Percentiles rank a stretch among this genome's conserved stretches.
These are phyloP conservation scores for Aspergillus fructus DNA, from an alignment of 2,329 filamentous ascomycete genomes.

Conservation along the genomic window DNA sequence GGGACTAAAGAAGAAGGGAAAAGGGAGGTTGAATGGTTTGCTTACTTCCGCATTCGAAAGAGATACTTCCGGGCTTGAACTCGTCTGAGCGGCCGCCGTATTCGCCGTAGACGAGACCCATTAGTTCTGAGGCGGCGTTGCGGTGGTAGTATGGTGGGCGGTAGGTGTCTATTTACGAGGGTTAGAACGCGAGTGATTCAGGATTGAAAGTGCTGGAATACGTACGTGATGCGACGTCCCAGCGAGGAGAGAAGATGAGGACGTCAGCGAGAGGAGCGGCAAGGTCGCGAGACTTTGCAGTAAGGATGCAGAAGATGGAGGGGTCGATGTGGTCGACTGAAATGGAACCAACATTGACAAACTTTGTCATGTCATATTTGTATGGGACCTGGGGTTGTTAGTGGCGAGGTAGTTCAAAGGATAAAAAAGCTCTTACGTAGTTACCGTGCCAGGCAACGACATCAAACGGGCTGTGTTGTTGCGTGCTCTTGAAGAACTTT, in stretches of 20 bases:
- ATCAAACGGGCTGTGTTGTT: conserved; percentile 68
- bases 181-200: background rate
- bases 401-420: background rate
- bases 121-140: conserved; percentile 40
- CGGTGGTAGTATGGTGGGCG: conserved; percentile 45
- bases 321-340: conserved; percentile 43
- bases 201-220: background rate
- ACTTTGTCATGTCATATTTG: conserved; percentile 44
- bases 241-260: conserved; percentile 41
- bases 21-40: background rate
- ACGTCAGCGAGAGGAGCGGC: conserved; percentile 38
- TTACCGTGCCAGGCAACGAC: conserved; percentile 73
- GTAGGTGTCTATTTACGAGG: conserved; percentile 31
- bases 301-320: conserved; percentile 42
- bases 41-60: conserved; percentile 37
- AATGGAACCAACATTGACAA: conserved; percentile 41
- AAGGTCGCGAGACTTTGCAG: conserved; percentile 38
- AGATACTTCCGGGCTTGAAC: conserved; percentile 35
- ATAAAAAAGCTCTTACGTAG: conserved; percentile 41
- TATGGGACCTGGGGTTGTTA: conserved; percentile 31
- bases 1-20: too few species aligned
- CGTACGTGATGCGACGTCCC: conserved; percentile 40
- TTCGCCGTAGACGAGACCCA: conserved; percentile 38
- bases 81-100: conserved; percentile 36
- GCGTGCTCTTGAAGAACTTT: conserved; percentile 59